Evolutionary conservation across 345 rosid species (phyloP).

Genomic region (Durio zibethinus): DNA sequence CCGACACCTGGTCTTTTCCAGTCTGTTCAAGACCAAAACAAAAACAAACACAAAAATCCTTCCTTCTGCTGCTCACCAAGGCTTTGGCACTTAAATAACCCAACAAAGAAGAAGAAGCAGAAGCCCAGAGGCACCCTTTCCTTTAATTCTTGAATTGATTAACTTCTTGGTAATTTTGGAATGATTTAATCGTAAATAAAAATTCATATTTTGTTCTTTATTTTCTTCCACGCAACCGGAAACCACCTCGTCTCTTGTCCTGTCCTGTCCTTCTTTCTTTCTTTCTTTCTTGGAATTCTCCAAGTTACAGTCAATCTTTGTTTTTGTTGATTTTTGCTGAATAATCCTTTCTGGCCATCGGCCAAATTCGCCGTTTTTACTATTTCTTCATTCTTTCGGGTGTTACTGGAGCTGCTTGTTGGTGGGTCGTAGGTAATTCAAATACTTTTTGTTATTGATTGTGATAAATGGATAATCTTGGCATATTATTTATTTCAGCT

Average conservation of each 20-base stretch:
- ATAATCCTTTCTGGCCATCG: background rate
- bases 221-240: conserved; percentile 43
- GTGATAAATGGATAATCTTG: background rate
- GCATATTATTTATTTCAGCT: background rate
- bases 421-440: conserved; percentile 6
- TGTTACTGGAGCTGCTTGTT: background rate
- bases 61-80: too few relatives aligned
- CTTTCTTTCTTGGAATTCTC: background rate
- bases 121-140: background rate
- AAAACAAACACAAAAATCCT: too few relatives aligned
- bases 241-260: background rate
- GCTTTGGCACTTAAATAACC: too few relatives aligned
- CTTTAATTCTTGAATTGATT: conserved; percentile 10
- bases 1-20: background rate
- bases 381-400: background rate
- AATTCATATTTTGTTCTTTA: conserved; percentile 13
- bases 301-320: background rate
- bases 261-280: background rate
- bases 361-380: background rate
- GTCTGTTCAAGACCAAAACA: too few relatives aligned
- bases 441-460: background rate
- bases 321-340: background rate
- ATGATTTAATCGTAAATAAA: background rate
- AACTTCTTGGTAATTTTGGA: background rate
- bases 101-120: too few relatives aligned